Conservation (phyloP, 2,329 filamentous ascomycete genomes). For the Xylogone sp. region DNA sequence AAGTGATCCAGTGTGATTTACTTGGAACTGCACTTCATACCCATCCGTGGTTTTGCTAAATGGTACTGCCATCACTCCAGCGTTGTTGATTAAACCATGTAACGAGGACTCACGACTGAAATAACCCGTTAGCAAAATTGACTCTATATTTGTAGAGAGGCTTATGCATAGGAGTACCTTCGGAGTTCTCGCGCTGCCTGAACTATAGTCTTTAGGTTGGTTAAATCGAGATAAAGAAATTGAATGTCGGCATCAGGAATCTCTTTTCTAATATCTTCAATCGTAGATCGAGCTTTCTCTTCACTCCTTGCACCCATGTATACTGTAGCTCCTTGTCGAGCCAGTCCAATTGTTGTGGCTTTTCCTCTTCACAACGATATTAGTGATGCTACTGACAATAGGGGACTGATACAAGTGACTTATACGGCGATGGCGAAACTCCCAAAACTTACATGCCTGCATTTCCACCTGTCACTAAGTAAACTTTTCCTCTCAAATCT, state of each 20-base stretch:
- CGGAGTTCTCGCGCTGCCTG: slow-evolving; percentile 27
- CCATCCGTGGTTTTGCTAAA: slow-evolving; percentile 22
- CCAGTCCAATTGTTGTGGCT: slow-evolving; percentile 4
- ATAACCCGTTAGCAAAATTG: too few species aligned
- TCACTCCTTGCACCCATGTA: slow-evolving; percentile 39
- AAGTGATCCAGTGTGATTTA: too few species aligned
- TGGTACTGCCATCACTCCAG: slow-evolving; percentile 22
- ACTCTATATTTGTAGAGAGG: too few species aligned
- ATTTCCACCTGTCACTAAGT: slow-evolving; percentile 9
- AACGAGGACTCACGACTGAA: slow-evolving; percentile 28
- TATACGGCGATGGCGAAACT: not conserved
- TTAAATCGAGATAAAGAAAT: slow-evolving; percentile 33
- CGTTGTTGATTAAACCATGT: slow-evolving; percentile 36
- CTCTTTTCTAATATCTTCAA: slow-evolving; percentile 32
- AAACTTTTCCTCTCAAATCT: slow-evolving; percentile 15
- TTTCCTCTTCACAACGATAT: not conserved
- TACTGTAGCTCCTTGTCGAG: slow-evolving; percentile 32
- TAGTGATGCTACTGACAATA: not conserved
- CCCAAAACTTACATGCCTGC: not conserved
- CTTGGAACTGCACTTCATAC: slow-evolving; percentile 25
- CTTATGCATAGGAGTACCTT: too few species aligned
- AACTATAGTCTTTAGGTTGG: slow-evolving; percentile 31
- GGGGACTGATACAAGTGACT: not conserved
- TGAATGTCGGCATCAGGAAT: slow-evolving; percentile 27
- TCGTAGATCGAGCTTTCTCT: slow-evolving; percentile 34